A percentile compares a stretch with the other conserved stretches of the same genome.
Conservation (phyloP, 176 grass and related monocot genomes). For the Elaeis guineensis region DNA sequence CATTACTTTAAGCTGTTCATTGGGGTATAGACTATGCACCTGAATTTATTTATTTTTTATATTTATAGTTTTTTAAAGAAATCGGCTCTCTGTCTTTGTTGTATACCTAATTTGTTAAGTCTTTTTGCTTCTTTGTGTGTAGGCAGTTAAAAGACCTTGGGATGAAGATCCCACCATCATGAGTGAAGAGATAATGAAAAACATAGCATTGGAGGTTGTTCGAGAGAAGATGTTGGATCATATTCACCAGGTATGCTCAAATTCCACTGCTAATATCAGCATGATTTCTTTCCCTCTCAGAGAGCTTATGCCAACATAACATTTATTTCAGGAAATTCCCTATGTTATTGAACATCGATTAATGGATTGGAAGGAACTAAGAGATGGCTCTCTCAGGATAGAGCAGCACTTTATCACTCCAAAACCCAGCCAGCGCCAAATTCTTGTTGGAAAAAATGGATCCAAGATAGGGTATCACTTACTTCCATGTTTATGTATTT, state of each 20-base stretch:
- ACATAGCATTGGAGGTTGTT: conserved; percentile 82
- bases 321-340: conserved; percentile 72
- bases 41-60: no score
- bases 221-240: conserved; percentile 88
- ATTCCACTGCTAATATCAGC: no score
- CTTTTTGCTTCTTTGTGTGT: conserved; percentile 14
- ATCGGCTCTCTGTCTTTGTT: no score
- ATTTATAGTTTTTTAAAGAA: no score
- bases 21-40: no score
- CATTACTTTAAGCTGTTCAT: no score
- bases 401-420: conserved; percentile 92
- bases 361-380: conserved; percentile 92
- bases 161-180: conserved; percentile 76
- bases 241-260: conserved; percentile 72
- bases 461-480: conserved; percentile 85
- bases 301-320: conserved; percentile 10
- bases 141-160: conserved; percentile 93
- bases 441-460: conserved; percentile 97
- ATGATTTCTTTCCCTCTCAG: conserved; percentile 7
- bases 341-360: conserved; percentile 91
- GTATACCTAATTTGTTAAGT: no score
- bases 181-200: conserved; percentile 97
- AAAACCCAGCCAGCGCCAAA: conserved; percentile 87
- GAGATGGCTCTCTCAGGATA: conserved; percentile 90
- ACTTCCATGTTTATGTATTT: neutral